Conservation (phyloP, 2,329 filamentous ascomycete genomes). For the Mariannaea sp. region DNA sequence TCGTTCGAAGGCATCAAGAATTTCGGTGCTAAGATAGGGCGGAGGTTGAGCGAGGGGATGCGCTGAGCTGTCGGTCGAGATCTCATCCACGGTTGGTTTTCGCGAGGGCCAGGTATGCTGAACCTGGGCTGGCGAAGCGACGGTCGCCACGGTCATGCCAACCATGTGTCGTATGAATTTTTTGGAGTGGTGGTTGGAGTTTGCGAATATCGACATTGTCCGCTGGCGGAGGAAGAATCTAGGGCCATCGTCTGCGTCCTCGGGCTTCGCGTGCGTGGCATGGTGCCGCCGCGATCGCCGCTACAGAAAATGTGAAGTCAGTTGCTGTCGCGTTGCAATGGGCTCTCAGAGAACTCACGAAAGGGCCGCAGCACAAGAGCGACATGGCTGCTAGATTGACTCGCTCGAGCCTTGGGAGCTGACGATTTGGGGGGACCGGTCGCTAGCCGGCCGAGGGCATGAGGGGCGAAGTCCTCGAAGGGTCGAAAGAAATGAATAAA, state of each 20-base stretch:
- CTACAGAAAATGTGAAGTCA: neutral
- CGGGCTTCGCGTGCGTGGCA: slow-evolving; percentile 1
- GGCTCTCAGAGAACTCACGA: slow-evolving; percentile 21
- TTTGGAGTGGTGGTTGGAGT: slow-evolving; percentile 41
- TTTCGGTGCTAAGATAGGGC: slow-evolving; percentile 52
- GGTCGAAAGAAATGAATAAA: neutral
- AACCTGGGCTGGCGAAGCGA: slow-evolving; percentile 38
- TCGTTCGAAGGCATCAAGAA: slow-evolving; percentile 53
- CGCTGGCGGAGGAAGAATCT: slow-evolving; percentile 38
- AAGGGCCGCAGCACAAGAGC: slow-evolving; percentile 27
- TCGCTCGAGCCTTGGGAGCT: slow-evolving; percentile 20
- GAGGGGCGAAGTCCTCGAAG: slow-evolving; percentile 17
- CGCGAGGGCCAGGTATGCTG: slow-evolving; percentile 26
- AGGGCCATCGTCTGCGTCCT: slow-evolving; percentile 19
- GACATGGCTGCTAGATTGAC: slow-evolving; percentile 24
- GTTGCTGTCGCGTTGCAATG: neutral
- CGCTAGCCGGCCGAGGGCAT: slow-evolving; percentile 30
- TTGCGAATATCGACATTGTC: slow-evolving; percentile 49
- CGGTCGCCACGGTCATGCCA: slow-evolving; percentile 37
- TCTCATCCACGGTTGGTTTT: slow-evolving; percentile 30
- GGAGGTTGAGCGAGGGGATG: slow-evolving; percentile 30
- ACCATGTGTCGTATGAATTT: slow-evolving; percentile 42
- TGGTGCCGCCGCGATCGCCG: slow-evolving; percentile 20
- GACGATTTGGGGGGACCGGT: slow-evolving; percentile 23
- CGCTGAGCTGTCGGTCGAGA: slow-evolving; percentile 34